Evolutionary conservation across 805 yeast genomes (phyloP).

Genomic region (Cyberlindnera maclurae): DNA sequence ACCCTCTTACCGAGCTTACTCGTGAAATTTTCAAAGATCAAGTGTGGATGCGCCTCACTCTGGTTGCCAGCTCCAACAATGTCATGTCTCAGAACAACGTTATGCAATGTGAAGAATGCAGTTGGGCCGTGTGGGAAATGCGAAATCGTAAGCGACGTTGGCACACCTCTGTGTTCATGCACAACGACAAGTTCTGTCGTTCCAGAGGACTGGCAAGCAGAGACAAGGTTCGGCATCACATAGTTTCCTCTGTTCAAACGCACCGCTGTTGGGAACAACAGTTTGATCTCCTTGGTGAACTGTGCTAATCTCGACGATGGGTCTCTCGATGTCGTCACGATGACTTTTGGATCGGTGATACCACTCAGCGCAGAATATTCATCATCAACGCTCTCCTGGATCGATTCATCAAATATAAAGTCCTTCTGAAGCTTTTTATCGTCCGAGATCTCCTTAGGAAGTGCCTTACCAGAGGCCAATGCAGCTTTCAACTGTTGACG

Average conservation of each 20-base stretch:
- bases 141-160: slow-evolving; percentile 84
- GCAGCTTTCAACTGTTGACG: slow-evolving; percentile 83
- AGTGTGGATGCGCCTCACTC: slow-evolving; percentile 88
- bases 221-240: slow-evolving; percentile 74
- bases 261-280: slow-evolving; percentile 83
- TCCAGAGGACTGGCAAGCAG: slow-evolving; percentile 74
- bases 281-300: slow-evolving; percentile 85
- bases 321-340: slow-evolving; percentile 90
- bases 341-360: slow-evolving; percentile 78
- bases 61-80: slow-evolving; percentile 78
- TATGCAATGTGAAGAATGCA: slow-evolving; percentile 87
- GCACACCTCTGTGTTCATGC: slow-evolving; percentile 98
- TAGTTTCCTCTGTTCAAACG: slow-evolving; percentile 92
- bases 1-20: slow-evolving; percentile 79
- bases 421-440: slow-evolving; percentile 77
- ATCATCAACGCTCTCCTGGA: slow-evolving; percentile 66
- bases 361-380: slow-evolving; percentile 89
- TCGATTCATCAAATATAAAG: slow-evolving; percentile 79
- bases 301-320: slow-evolving; percentile 83
- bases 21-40: slow-evolving; percentile 85
- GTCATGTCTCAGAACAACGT: slow-evolving; percentile 92
- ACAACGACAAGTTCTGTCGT: slow-evolving; percentile 79
- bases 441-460: slow-evolving; percentile 86
- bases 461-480: slow-evolving; percentile 82
- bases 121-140: slow-evolving; percentile 99